Evolutionary conservation across 75 land plant species (phyloP), one percentile per base, ranked within the genome.

Genomic region (Isoetes taiwanensis): DNA sequence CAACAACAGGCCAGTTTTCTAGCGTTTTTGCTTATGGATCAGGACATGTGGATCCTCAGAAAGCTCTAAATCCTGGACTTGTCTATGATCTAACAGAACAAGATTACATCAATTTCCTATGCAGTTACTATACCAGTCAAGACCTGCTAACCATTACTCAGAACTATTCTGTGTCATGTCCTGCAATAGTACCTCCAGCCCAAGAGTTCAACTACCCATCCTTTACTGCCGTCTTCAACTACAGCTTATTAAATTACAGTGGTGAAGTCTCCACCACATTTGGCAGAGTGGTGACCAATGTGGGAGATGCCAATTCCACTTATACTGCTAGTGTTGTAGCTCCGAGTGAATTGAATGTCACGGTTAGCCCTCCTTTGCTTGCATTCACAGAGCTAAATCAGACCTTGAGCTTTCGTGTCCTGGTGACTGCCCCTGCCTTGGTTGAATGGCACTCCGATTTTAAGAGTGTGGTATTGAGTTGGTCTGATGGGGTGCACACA

Each of bases 191-290:
- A n/a, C n/a, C n/a, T n/a, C n/a, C n/a, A n/a, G n/a, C n/a, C n/a
- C n/a, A n/a, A n/a, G n/a, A 67, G 54, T 73, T 89, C 8, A 89
- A 89, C 62, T 81, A 85, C 55, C 90, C 96, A 6, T 77, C 90
- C 28, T 79, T 87, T 10, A 46, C 84, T 16, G 68, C 78, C 17
- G 70, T 81, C n/a, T n/a, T n/a, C n/a, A n/a, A n/a, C n/a, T n/a
- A n/a, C n/a, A n/a, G n/a, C n/a, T n/a, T n/a, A n/a, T n/a, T n/a
- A n/a, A n/a, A n/a, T n/a, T n/a, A n/a, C 2, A 46, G 74, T 56
- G 66, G 76, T 4, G 59, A 63, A 26, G 55, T 46, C 3, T 61
- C 62, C 17, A 39, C n/a, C n/a, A n/a, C n/a, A n/a, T n/a, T 88
- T 19, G 55, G 59, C 4, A 39, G 95, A 58, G 76, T 76, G 16